A percentile compares a stretch with the other conserved stretches of the same genome.
These are phyloP conservation scores for Xanthoceras sorbifolium DNA, from an alignment of 345 rosid species.

Conservation along the genomic window DNA sequence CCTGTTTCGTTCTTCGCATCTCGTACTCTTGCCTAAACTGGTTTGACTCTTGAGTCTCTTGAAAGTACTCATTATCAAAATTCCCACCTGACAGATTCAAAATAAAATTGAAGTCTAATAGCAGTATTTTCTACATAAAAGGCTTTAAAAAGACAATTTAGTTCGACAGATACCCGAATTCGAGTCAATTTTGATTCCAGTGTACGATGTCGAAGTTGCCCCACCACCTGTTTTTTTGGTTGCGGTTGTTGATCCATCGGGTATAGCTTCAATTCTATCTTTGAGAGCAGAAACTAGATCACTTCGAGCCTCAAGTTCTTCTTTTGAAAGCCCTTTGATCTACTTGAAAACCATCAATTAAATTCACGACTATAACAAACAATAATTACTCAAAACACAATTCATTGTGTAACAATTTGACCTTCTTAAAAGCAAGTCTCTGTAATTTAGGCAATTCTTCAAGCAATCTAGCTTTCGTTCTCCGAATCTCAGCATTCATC, in stretches of 20 bases:
- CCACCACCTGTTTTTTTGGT: slow-evolving; percentile 42
- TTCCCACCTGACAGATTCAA: slow-evolving; percentile 33
- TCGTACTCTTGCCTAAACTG: slow-evolving; percentile 61
- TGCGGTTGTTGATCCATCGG: slow-evolving; percentile 54
- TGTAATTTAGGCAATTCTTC: slow-evolving; percentile 70
- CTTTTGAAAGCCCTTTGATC: slow-evolving; percentile 64
- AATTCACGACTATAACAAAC: neutral
- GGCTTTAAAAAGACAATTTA: neutral
- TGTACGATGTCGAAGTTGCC: slow-evolving; percentile 40
- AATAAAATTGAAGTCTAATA: neutral
- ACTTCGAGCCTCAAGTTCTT: slow-evolving; percentile 59
- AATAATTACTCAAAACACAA: neutral
- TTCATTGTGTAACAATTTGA: neutral
- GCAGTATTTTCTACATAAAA: neutral
- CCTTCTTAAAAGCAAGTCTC: slow-evolving; percentile 66
- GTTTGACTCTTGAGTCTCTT: slow-evolving; percentile 53
- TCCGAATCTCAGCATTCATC: slow-evolving; percentile 62
- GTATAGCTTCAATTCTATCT: slow-evolving; percentile 61
- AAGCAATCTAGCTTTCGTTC: slow-evolving; percentile 59
- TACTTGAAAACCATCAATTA: neutral
- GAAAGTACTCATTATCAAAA: slow-evolving; percentile 55
- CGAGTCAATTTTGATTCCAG: slow-evolving; percentile 57
- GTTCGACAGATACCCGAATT: slow-evolving; percentile 27
- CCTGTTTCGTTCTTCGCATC: slow-evolving; percentile 64
- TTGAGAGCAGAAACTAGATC: slow-evolving; percentile 61